Conservation (phyloP, 768 basidiomycete genomes). For the Erythrobasidium yunnanense region DNA sequence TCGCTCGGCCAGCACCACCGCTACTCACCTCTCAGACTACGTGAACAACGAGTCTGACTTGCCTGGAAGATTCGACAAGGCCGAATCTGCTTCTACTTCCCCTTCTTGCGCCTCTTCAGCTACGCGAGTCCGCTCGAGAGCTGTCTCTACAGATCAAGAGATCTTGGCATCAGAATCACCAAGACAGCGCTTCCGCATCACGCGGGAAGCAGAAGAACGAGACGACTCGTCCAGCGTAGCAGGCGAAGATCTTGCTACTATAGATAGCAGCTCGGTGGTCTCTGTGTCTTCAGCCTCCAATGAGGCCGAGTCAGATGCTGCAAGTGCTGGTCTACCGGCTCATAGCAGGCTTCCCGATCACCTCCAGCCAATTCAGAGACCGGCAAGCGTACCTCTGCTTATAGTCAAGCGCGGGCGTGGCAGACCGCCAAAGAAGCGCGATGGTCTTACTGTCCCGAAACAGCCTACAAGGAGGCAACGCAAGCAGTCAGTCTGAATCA, state of each 20-base stretch:
- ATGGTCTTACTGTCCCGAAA: neutral
- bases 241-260: neutral
- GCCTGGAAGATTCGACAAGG: neutral
- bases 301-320: neutral
- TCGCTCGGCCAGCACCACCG: neutral
- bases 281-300: neutral
- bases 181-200: constrained; percentile 12
- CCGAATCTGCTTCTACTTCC: neutral
- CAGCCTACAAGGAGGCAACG: constrained; percentile 12
- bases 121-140: constrained; percentile 5
- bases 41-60: constrained; percentile 1
- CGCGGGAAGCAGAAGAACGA: neutral
- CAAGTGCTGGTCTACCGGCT: no score
- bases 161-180: constrained; percentile 14
- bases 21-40: constrained; percentile 11
- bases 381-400: no score
- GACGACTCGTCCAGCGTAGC: constrained; percentile 2
- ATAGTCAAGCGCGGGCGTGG: neutral
- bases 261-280: neutral
- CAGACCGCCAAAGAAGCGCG: constrained; percentile 4
- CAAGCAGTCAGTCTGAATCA: constrained; percentile 4
- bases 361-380: no score
- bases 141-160: constrained; percentile 10
- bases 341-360: no score
- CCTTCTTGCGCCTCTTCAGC: neutral